Base-by-base conservation (phyloP, 768 basidiomycete species). In the Holtermannia corniformis region DNA sequence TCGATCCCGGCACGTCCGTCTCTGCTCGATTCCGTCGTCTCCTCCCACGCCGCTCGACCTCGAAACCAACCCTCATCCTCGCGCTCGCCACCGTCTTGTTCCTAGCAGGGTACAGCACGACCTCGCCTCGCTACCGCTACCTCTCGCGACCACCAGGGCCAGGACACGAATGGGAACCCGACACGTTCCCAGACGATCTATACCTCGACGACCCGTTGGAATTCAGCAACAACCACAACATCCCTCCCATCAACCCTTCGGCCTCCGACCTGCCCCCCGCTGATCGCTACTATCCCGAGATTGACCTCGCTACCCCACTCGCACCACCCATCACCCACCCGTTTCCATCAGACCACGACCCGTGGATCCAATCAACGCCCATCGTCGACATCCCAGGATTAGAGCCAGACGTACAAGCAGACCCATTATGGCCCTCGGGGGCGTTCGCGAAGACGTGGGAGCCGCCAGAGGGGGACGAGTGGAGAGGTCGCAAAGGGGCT, bases 401-500 rank as follows among this genome's bases (percentile, higher is more conserved):
- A 37, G 32, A 37, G 32, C 32, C 32, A 7, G 32, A 37, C 16
- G 16, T 7, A 37, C 10, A 7, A 7, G 49, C 28, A 14, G 28
- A 52, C 28, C 50, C 42, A 16, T 42, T 22, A 12, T 46, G 47
- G 24, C 43, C 41, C 10, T 44, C 50, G 2, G 49, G 49, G 7
- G 44, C 48, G 1, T 58, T 54, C 28, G 46, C 54, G 21, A 40
- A 26, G 21, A 43, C 23, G 19, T 58, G 57, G 57, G 37, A 21
- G 11, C 45, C 52, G 41, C 57, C 57, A 1, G 46, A 47, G 2
- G 53, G 57, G 57, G 51, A 54, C 47, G 14, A 54, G 53, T 44
- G 57, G 51, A 19, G 44, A 50, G 23, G 56, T 60, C n/a, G 52
- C 46, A 42, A 53, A 58, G 40, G 56, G 62, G 5, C 57, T 71